Base-by-base conservation (phyloP, 805 yeast genomes). In the Danielozyma ontarioensis region DNA sequence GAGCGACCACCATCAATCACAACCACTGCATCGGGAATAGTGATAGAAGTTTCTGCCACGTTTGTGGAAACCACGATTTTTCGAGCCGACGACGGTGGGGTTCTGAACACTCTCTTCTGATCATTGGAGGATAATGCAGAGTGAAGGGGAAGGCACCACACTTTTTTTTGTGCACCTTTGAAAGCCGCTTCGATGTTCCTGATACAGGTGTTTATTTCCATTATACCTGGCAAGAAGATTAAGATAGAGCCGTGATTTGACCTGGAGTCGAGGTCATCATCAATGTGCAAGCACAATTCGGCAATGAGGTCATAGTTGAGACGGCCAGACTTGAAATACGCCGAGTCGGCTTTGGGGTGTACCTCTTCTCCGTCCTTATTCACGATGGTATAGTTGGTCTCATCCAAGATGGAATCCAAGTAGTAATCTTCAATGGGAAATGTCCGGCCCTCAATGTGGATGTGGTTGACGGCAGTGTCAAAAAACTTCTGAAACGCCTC, bases 21-120 rank as follows among this genome's bases (percentile, higher is more conserved):
- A 1, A 79, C 95, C 8, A 88, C 96, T 57, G 90, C 85, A 57
- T 90, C 98, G 12, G 96, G 86, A 35, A 90, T 90, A 1, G 98
- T 90, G 43, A 90, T 88, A 12, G 98, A 90, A 0, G 98, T 90
- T 59, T 90, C 98, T 0, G 98, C 98, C 38, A 90, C 85, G 52
- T 90, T 89, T 0, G 98, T 90, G 2, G 96, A 76, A 0, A 83
- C 90, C 10, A 90, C 88, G 25, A 90, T 73, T 46, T 90, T 90
- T 41, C 96, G 68, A 1, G 50, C 39, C 11, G 79, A 80, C 0
- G 38, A 42, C 0, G 78, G 73, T 3, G 85, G 75, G 2, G 46
- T 44, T 26, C 58, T 64, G 53, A 90, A 90, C 1, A 89, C 95
- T 23, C 70, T 66, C 29, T 80, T 78, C 50, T 90, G 98, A 23